phyloP scores from a whole-genome alignment of 1,284 basidiomycete species.

The Abortiporus biennis region DNA sequence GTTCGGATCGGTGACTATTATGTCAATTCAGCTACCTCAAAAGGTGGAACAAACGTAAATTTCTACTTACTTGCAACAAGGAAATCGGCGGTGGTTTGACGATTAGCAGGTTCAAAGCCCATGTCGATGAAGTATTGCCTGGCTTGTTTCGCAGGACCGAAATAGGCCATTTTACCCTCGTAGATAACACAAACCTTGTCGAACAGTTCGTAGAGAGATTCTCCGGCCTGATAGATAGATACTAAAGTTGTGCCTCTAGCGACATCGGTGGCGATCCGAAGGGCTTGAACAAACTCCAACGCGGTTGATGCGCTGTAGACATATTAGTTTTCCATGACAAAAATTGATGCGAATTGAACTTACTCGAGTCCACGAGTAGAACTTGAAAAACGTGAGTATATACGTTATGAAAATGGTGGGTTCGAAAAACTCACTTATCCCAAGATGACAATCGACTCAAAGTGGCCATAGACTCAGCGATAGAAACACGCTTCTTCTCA shows the following conservation, averaged over 20 bases:
- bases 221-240: conserved; percentile 59
- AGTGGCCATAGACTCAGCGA: conserved; percentile 62
- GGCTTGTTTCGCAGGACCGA: conserved; percentile 46
- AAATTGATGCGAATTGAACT: conserved; percentile 5
- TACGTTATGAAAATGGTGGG: not conserved
- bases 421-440: conserved; percentile 68
- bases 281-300: conserved; percentile 48
- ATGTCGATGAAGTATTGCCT: conserved; percentile 56
- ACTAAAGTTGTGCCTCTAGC: conserved; percentile 45
- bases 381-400: too few species aligned
- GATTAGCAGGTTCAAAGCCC: conserved; percentile 49
- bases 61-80: conserved; percentile 33
- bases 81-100: conserved; percentile 60
- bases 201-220: conserved; percentile 41
- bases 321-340: conserved; percentile 4
- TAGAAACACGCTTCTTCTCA: conserved; percentile 76
- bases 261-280: conserved; percentile 52
- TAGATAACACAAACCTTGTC: conserved; percentile 63
- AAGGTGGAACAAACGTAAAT: not conserved
- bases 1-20: conserved; percentile 40
- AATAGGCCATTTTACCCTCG: conserved; percentile 61
- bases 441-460: conserved; percentile 56
- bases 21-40: conserved; percentile 1
- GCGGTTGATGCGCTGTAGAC: conserved; percentile 47
- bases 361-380: conserved; percentile 43